Evolutionary conservation across 495 filamentous ascomycete genomes (phyloP), one percentile per base, ranked within the genome.

Genomic region (Aspergillus avenaceus): DNA sequence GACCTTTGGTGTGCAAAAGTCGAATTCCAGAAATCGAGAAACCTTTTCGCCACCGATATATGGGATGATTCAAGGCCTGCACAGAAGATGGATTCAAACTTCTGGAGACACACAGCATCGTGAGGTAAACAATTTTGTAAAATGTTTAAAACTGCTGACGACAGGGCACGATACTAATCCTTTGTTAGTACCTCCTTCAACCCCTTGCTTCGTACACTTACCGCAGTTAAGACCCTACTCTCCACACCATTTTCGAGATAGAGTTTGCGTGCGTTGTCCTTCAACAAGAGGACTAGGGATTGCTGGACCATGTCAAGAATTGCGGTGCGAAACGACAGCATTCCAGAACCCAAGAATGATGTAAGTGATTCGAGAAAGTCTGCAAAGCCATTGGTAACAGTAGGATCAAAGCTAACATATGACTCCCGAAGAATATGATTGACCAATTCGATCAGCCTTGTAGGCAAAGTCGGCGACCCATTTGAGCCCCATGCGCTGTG

Each of bases 1-100:
- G 45, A 49, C 7, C 70, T 56, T 49, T 78, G 69, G 27, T 49
- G 54, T 2, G 73, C 79, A 62, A 84, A 85, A 0, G 74, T 81
- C 1, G 67, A 52, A 44, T 81, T 80, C 84, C 84, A 89, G 48
- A 82, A 70, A 5, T 70, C 68, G 21, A 86, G 62, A 24, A 82
- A 78, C 4, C 59, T 53, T 47, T 80, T 82, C 12, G 75, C 72
- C 23, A 81, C 71, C 3, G 60, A 61, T 18, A 70, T 73, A 45
- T 86, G 78, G 8, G 67, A 69, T 31, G 77, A 81, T 36, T 75
- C 59, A 8, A 90, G 69, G 7, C 82, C 79, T 28, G 82, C 70
- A 27, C 75, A 69, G 1, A 88, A 63, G 19, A 88, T 63, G 0
- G 57, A 52, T 47, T 82, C 75, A 23, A 86, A 69, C 14, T 57